Conservation (phyloP, 306 rosid species). For the Senna tora region DNA sequence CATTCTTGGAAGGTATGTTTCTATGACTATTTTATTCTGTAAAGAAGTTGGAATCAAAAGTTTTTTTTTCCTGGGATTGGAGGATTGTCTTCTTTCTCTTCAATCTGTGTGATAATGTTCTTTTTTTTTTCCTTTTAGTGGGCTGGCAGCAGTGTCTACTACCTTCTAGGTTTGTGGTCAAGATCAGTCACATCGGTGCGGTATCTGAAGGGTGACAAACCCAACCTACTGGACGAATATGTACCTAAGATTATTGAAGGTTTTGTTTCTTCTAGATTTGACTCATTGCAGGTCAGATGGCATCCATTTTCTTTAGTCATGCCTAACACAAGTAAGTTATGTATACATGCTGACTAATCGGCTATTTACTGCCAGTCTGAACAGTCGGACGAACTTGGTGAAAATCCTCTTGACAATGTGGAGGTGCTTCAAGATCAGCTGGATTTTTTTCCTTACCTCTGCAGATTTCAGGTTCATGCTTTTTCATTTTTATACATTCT, state of each 20-base stretch:
- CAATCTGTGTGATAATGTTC: conserved; percentile 22
- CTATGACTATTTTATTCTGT: conserved; percentile 21
- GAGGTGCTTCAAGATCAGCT: conserved; percentile 56
- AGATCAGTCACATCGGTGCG: conserved; percentile 47
- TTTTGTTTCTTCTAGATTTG: conserved; percentile 55
- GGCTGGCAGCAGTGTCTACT: conserved; percentile 58
- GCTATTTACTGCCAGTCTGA: conserved; percentile 44
- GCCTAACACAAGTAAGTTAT: not conserved
- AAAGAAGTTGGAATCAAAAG: conserved; percentile 10
- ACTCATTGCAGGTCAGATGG: conserved; percentile 49
- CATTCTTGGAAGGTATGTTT: conserved; percentile 91
- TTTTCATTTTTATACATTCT: conserved; percentile 8
- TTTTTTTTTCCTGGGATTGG: conserved; percentile 27
- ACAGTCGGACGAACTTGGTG: conserved; percentile 50
- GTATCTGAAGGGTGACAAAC: conserved; percentile 54
- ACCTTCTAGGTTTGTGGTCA: conserved; percentile 55
- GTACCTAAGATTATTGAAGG: conserved; percentile 53
- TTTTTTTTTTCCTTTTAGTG: conserved; percentile 45
- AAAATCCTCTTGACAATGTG: conserved; percentile 52
- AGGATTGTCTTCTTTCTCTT: conserved; percentile 11
- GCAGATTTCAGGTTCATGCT: conserved; percentile 51
- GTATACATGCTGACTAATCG: conserved; percentile 12
- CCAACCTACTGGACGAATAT: conserved; percentile 47
- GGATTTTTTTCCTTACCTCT: conserved; percentile 53
- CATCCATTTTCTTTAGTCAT: conserved; percentile 6